A percentile compares a stretch with the other conserved stretches of the same genome.
phyloP scores from a whole-genome alignment of 495 filamentous ascomycete species.

The Penicillium odoratum region DNA sequence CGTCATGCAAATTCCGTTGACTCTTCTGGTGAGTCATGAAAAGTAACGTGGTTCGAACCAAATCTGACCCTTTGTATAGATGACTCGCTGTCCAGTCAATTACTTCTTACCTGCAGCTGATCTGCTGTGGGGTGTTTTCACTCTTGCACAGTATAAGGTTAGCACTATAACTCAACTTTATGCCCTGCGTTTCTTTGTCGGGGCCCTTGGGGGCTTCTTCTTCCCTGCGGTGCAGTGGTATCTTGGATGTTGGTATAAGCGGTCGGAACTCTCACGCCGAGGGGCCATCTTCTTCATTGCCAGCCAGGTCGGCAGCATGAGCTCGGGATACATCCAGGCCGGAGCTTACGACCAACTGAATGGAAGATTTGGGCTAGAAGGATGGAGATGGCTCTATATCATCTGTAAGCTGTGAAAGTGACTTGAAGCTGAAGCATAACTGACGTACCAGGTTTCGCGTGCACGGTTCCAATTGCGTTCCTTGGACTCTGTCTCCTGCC shows the following conservation, averaged over 20 bases:
- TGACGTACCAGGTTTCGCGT: slow-evolving; percentile 29
- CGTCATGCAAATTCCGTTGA: slow-evolving; percentile 28
- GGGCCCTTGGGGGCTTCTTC: slow-evolving; percentile 78
- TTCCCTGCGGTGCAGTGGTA: slow-evolving; percentile 55
- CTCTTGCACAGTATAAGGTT: slow-evolving; percentile 39
- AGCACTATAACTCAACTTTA: slow-evolving; percentile 29
- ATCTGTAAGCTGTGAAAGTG: slow-evolving; percentile 31
- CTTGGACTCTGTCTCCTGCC: slow-evolving; percentile 38
- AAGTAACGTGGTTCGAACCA: background rate
- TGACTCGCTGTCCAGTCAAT: slow-evolving; percentile 30
- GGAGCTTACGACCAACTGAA: slow-evolving; percentile 39
- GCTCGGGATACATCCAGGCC: slow-evolving; percentile 45
- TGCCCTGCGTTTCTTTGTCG: slow-evolving; percentile 78
- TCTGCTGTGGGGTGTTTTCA: slow-evolving; percentile 43
- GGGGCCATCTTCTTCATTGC: slow-evolving; percentile 47
- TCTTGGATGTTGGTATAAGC: slow-evolving; percentile 36
- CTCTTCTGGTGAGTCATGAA: slow-evolving; percentile 18
- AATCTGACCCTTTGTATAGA: slow-evolving; percentile 14
- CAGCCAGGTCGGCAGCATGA: slow-evolving; percentile 43
- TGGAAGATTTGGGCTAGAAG: slow-evolving; percentile 40
- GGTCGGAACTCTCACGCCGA: slow-evolving; percentile 36
- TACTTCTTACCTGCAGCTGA: slow-evolving; percentile 37
- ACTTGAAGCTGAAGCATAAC: background rate
- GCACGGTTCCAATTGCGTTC: slow-evolving; percentile 28
- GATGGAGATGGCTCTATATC: slow-evolving; percentile 53